Evolutionary conservation across 169 alveolate genomes (phyloP).

Genomic region (Eimeria praecox): DNA sequence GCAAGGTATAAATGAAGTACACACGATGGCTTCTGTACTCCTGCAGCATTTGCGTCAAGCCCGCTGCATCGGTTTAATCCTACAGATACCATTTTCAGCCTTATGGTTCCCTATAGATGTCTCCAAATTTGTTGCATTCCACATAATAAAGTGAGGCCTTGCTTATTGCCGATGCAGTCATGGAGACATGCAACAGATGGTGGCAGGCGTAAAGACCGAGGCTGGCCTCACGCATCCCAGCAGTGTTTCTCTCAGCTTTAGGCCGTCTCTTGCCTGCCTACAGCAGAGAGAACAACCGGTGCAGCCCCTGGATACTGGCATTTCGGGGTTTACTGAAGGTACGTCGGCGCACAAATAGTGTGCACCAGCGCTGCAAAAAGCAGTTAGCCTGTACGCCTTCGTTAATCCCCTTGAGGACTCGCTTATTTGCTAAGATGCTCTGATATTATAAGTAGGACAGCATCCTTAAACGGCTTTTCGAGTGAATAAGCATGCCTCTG

Average conservation of each 20-base stretch:
- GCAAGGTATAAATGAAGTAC: not conserved
- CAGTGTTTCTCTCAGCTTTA: not conserved
- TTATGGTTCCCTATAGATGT: not conserved
- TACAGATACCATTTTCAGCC: not conserved
- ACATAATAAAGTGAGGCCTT: not conserved
- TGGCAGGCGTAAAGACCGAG: not conserved
- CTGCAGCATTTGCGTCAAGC: not conserved
- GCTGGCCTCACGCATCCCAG: not conserved
- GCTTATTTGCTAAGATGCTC: not conserved
- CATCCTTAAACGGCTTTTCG: not conserved
- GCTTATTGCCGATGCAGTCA: not conserved
- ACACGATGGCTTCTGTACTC: not conserved
- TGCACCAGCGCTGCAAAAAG: not conserved
- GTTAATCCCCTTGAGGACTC: not conserved
- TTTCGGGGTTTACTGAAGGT: not conserved
- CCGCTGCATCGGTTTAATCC: not conserved
- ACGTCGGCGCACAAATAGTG: not conserved
- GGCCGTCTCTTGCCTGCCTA: not conserved
- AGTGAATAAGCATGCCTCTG: not conserved
- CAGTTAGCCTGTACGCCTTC: not conserved
- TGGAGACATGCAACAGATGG: conserved; percentile 5
- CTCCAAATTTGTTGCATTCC: not conserved
- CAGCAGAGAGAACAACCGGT: not conserved
- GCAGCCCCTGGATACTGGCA: not conserved
- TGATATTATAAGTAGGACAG: not conserved